Conservation (phyloP, 768 basidiomycete genomes). For the Tylopilus felleus region DNA sequence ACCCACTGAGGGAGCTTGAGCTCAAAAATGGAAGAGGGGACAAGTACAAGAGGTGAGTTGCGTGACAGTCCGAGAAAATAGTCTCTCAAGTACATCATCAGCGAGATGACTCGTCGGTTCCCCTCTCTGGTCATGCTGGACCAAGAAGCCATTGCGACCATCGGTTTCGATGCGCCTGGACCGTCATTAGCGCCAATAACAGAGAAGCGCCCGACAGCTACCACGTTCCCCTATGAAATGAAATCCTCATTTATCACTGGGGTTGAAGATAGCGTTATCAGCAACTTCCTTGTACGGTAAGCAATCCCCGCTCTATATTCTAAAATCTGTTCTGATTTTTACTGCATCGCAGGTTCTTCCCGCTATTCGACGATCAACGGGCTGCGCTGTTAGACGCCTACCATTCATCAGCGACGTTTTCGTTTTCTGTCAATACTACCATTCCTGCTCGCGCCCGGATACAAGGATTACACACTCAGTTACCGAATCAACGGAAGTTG, state of each 20-base stretch:
- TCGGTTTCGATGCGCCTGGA: conserved; percentile 74
- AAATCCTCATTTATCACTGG: conserved; percentile 70
- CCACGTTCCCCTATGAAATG: conserved; percentile 79
- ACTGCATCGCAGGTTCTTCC: conserved; percentile 63
- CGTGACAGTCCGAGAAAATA: not conserved
- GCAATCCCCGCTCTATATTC: conserved; percentile 22
- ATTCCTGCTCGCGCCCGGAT: conserved; percentile 77
- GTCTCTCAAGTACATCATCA: conserved; percentile 30
- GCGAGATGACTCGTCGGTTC: conserved; percentile 80
- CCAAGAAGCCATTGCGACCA: conserved; percentile 68
- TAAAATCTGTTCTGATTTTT: conserved; percentile 5
- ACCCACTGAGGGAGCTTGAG: conserved; percentile 67
- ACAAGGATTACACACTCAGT: conserved; percentile 59
- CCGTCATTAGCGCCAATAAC: conserved; percentile 40
- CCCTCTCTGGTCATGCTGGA: conserved; percentile 82
- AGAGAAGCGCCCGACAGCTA: conserved; percentile 50
- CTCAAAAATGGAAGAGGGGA: conserved; percentile 54
- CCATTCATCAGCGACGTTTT: conserved; percentile 85
- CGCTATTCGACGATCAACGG: conserved; percentile 77
- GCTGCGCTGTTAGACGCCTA: conserved; percentile 67
- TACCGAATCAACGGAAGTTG: conserved; percentile 83
- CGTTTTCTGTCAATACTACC: conserved; percentile 79
- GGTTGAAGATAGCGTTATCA: conserved; percentile 64
- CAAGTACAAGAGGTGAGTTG: conserved; percentile 63
- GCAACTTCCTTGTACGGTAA: conserved; percentile 75